Evolutionary conservation across 2,329 filamentous ascomycete genomes (phyloP), one percentile per base, ranked within the genome.

Genomic region (Scedosporium boydii): DNA sequence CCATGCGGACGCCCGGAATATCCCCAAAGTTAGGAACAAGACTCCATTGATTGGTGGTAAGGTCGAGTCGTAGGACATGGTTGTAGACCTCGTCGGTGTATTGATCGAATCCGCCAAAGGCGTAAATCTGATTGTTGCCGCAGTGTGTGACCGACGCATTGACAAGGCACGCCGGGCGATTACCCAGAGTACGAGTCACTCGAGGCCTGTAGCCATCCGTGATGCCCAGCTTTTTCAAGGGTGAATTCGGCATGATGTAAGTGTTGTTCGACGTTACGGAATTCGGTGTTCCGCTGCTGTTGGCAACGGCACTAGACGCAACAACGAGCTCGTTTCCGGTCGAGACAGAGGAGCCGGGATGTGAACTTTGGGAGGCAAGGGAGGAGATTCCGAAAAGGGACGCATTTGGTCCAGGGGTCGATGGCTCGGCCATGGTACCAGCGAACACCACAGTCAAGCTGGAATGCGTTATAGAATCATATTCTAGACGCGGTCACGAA

Each of bases 71-170:
- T 66, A 99, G 80, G 51, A 99, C 95, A 77, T 99, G 95, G 72
- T 99, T 99, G 77, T 99, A 99, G 18, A 99, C 90, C 78, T 99
- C 95, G 73, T 99, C 95, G 0, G 95, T 99, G 72, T 96, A 98
- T 75, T 98, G 93, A 72, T 99, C 95, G 71, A 99, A 99, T 18
- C 95, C 95, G 53, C 95, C 95, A 79, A 99, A 99, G 10, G 93
- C 95, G 75, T 96, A 98, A 69, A 99, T 98, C 75, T 95, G 87
- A 73, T 98, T 95, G 76, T 96, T 95, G 64, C 93, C 93, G 70
- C 95, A 96, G 74, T 96, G 97, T n/a, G 95, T 99, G 64, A 98
- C 93, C 0, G 95, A 98, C 60, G 95, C 95, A 79, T 99, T 99
- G 68, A 99, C 93, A 59, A 99, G 82, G 72, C 93, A 98, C 42